A percentile compares a stretch with the other conserved stretches of the same genome.
These are phyloP conservation scores for Tripidium arundinaceum DNA, from an alignment of 202 grass and related monocot species.

Conservation along the genomic window DNA sequence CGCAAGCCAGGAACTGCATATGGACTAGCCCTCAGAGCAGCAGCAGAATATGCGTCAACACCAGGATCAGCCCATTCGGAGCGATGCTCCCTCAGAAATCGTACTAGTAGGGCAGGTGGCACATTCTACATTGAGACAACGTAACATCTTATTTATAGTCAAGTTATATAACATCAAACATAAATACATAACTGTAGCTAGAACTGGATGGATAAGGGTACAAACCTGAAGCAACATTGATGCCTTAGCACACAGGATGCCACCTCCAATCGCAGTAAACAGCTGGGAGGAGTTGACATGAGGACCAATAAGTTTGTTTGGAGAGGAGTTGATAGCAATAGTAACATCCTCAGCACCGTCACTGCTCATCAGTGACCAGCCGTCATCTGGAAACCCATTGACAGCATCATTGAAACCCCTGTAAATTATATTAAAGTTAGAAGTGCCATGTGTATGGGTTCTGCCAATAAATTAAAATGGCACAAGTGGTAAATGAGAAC, in stretches of 20 bases:
- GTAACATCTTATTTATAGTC: no score
- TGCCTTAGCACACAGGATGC: slow-evolving; percentile 91
- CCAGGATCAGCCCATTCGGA: slow-evolving; percentile 96
- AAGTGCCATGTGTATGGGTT: no score
- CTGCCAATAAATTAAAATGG: not conserved
- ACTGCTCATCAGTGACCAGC: slow-evolving; percentile 71
- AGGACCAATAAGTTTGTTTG: slow-evolving; percentile 70
- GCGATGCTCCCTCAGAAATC: slow-evolving; percentile 91
- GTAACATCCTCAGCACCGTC: slow-evolving; percentile 82
- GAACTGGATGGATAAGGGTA: not conserved
- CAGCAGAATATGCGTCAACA: slow-evolving; percentile 83
- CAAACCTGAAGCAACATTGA: slow-evolving; percentile 93
- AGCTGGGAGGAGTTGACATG: slow-evolving; percentile 50
- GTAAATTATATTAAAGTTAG: no score
- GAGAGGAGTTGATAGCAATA: slow-evolving; percentile 67
- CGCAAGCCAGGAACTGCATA: slow-evolving; percentile 77
- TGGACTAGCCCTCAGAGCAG: slow-evolving; percentile 61
- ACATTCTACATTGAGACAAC: slow-evolving; percentile 46
- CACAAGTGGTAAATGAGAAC: not conserved
- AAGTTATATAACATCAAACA: no score
- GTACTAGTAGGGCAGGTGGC: slow-evolving; percentile 74
- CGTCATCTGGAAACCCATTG: slow-evolving; percentile 88
- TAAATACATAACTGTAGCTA: not conserved
- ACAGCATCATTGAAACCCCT: slow-evolving; percentile 98
- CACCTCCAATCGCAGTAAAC: slow-evolving; percentile 58